A percentile compares a stretch with the other conserved stretches of the same genome.
phyloP scores from a whole-genome alignment of 495 filamentous ascomycete genomes.

The Lophium mytilinum region DNA sequence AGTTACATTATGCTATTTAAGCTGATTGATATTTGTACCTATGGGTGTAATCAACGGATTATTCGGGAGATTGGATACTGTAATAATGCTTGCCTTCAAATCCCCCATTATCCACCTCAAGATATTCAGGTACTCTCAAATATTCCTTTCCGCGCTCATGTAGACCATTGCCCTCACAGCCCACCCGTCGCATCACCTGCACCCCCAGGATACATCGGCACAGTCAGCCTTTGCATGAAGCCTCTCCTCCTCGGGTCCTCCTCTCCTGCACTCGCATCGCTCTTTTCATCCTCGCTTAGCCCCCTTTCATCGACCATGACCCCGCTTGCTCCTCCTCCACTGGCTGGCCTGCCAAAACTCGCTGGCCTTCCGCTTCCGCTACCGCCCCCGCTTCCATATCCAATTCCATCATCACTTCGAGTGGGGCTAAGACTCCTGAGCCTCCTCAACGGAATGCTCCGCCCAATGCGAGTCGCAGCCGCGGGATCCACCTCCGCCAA shows the following conservation, averaged over 20 bases:
- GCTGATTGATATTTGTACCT: too few relatives aligned
- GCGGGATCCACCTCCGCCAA: constrained; percentile 24
- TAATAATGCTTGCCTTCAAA: too few relatives aligned
- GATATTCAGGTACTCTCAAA: too few relatives aligned
- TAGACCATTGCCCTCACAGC: not conserved
- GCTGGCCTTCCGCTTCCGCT: not conserved
- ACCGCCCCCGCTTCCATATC: constrained; percentile 9
- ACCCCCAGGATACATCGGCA: constrained; percentile 17
- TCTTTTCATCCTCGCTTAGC: constrained; percentile 22
- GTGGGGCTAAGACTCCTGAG: constrained; percentile 11
- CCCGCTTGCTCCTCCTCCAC: constrained; percentile 29
- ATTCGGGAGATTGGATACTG: too few relatives aligned
- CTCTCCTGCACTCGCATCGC: constrained; percentile 9
- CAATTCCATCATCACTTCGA: constrained; percentile 8
- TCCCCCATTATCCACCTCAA: too few relatives aligned
- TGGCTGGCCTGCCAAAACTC: not conserved
- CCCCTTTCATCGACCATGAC: constrained; percentile 44
- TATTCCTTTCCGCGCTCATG: too few relatives aligned
- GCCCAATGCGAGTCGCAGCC: constrained; percentile 17
- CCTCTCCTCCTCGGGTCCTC: not conserved
- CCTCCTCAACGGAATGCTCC: constrained; percentile 11
- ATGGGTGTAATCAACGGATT: too few relatives aligned
- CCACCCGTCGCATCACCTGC: constrained; percentile 8
- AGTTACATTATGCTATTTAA: too few relatives aligned
- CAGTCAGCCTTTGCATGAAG: constrained; percentile 11